A percentile compares a stretch with the other conserved stretches of the same genome.
phyloP scores from a whole-genome alignment of 371 early-diverging fungal species.

The Entomophthora muscae region DNA sequence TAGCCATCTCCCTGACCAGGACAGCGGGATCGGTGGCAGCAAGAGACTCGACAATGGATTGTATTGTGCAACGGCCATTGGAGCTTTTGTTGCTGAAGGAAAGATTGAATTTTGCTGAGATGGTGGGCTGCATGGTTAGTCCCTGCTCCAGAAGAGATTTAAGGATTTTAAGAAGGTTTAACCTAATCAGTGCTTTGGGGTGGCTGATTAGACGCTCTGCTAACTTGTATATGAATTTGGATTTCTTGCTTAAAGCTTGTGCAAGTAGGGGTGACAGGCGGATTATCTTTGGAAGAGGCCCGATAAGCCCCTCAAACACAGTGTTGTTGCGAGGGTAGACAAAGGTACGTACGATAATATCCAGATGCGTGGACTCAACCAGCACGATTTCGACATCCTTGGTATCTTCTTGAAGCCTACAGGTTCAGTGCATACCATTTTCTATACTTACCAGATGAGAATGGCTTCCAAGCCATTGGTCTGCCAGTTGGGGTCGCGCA shows the following conservation, averaged over 20 bases:
- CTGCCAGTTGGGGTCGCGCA: constrained; percentile 35
- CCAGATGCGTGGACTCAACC: constrained; percentile 16
- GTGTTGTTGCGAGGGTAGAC: constrained; percentile 21
- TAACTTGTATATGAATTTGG: constrained; percentile 19
- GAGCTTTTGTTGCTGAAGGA: neutral
- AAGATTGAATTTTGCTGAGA: constrained; percentile 12
- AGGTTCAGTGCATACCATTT: too few species aligned
- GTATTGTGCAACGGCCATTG: neutral
- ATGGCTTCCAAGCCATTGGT: constrained; percentile 36
- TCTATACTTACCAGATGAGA: constrained; percentile 30
- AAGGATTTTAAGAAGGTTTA: constrained; percentile 24
- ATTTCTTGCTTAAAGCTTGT: constrained; percentile 15
- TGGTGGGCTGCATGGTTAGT: constrained; percentile 12
- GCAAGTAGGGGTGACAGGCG: constrained; percentile 18
- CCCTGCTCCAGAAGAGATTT: constrained; percentile 20
- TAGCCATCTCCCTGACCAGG: constrained; percentile 22
- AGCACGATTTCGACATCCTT: constrained; percentile 21
- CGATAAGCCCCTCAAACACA: constrained; percentile 25
- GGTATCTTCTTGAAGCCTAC: constrained; percentile 26
- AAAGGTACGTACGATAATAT: constrained; percentile 19
- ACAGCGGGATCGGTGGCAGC: constrained; percentile 20
- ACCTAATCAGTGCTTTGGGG: constrained; percentile 26
- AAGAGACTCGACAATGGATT: constrained; percentile 13
- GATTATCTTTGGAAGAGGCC: constrained; percentile 22
- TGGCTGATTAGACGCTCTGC: constrained; percentile 17